phyloP scores from a whole-genome alignment of 257 asterid genomes.

The Solanum sejunctum region DNA sequence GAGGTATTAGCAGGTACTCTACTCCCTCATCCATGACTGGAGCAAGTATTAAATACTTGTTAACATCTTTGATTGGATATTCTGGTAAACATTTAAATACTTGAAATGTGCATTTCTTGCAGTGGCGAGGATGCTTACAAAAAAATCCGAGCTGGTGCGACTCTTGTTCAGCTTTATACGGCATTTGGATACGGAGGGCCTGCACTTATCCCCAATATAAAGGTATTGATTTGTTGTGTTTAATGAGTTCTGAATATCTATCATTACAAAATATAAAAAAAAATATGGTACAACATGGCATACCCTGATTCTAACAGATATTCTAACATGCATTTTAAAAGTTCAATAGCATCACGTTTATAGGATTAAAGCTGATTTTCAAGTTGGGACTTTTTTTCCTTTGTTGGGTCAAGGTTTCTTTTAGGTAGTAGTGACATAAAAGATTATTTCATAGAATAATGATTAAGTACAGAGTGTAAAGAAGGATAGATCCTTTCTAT shows the following conservation, averaged over 20 bases:
- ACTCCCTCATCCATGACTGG: not conserved
- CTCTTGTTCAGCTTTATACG: conserved; percentile 90
- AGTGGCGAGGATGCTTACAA: conserved; percentile 97
- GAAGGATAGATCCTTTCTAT: not conserved
- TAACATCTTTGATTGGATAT: not conserved
- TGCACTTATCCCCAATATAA: conserved; percentile 81
- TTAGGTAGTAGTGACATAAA: not conserved
- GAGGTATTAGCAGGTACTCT: conserved; percentile 84
- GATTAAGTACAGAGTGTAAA: not conserved
- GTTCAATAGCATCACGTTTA: not conserved
- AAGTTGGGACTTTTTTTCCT: not conserved
- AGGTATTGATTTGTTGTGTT: conserved; percentile 31
- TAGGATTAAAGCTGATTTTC: not conserved
- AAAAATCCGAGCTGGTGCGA: conserved; percentile 92
- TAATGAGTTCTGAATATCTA: not conserved
- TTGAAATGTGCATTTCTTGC: not conserved
- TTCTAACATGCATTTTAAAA: not conserved
- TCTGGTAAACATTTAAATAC: not conserved
- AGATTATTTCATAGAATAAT: not conserved
- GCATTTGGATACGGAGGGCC: conserved; percentile 97
- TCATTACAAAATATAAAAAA: too few relatives aligned
- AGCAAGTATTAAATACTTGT: not conserved
- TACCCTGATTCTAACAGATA: not conserved
- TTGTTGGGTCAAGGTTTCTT: not conserved
- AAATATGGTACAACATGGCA: too few relatives aligned